These are phyloP conservation scores for Paecilomyces variotii DNA, from an alignment of 2,329 filamentous ascomycete species.

Conservation along the genomic window DNA sequence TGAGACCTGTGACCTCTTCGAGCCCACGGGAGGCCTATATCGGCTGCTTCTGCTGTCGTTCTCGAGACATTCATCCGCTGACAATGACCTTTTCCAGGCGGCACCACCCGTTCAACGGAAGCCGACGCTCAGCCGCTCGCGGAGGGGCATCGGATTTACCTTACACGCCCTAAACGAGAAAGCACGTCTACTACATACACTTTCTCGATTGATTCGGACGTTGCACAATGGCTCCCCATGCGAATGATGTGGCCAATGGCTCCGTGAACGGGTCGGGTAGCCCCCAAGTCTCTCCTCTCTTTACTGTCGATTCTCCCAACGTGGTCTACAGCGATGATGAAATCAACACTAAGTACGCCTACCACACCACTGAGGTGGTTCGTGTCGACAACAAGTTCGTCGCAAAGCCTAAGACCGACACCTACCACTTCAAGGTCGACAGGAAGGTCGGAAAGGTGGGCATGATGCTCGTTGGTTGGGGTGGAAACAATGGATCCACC, in stretches of 20 bases:
- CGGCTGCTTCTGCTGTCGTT: not conserved
- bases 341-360: slow-evolving; percentile 92
- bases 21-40: not conserved
- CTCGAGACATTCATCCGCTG: not conserved
- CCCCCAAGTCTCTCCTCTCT: slow-evolving; percentile 47
- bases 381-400: slow-evolving; percentile 65
- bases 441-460: slow-evolving; percentile 88
- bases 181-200: slow-evolving; percentile 1
- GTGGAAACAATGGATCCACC: slow-evolving; percentile 96
- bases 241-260: slow-evolving; percentile 50
- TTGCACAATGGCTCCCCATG: slow-evolving; percentile 83
- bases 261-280: slow-evolving; percentile 46
- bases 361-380: slow-evolving; percentile 82
- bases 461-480: slow-evolving; percentile 95
- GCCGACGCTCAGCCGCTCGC: slow-evolving; percentile 84
- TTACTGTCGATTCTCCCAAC: slow-evolving; percentile 85
- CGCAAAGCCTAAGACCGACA: slow-evolving; percentile 76
- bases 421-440: slow-evolving; percentile 96
- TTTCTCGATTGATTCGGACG: slow-evolving; percentile 10
- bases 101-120: slow-evolving; percentile 85
- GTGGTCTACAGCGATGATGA: slow-evolving; percentile 80
- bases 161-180: slow-evolving; percentile 36
- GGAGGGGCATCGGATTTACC: slow-evolving; percentile 65
- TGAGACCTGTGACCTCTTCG: not conserved
- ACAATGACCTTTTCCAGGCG: slow-evolving; percentile 47